Evolutionary conservation across 2,329 filamentous ascomycete species (phyloP), one percentile per base, ranked within the genome.

Genomic region (Microcyclosporella mali): DNA sequence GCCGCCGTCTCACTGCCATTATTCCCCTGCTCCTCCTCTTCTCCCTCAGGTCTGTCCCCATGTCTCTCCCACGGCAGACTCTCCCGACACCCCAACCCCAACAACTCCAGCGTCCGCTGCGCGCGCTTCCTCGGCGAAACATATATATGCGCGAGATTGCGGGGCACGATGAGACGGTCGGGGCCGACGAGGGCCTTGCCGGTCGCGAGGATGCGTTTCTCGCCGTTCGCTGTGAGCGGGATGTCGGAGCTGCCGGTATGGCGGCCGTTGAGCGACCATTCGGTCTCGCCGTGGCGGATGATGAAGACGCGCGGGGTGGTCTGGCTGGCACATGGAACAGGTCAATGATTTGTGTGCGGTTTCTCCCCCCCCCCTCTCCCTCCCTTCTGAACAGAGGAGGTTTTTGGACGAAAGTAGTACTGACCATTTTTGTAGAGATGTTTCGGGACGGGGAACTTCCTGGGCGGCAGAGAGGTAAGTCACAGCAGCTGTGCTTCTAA

Each of bases 171-270:
- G 46, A 95, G 70, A 34, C 89, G 74, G 61, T 95, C 87, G 47
- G 82, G 72, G 11, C 90, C 90, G 6, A 95, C 82, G 19, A 97
- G 74, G 2, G 88, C 89, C 55, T 80, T 78, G 6, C 89, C 89
- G 0, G 90, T 95, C 7, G 70, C 70, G 19, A 58, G 61, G n/a
- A 74, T 64, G 3, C 71, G 66, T 50, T 66, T 67, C 55, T 74
- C 71, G 41, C 90, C 90, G 61, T 88, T 85, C 41, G 74, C 70
- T 1, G 90, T 95, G 31, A 95, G 73, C 1, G 88, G 84, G 4
- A 97, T 85, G 60, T 97, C 89, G 18, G 84, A 84, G 18, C 71
- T 73, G 40, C 89, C 85, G 0, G 90, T 97, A 67, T 95, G 88
- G 30, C 80, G 51, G 42, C 63, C 90, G 57, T 84, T 84, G 39